phyloP scores from a whole-genome alignment of 495 filamentous ascomycete species.

The Trichocladium uniseriatum region DNA sequence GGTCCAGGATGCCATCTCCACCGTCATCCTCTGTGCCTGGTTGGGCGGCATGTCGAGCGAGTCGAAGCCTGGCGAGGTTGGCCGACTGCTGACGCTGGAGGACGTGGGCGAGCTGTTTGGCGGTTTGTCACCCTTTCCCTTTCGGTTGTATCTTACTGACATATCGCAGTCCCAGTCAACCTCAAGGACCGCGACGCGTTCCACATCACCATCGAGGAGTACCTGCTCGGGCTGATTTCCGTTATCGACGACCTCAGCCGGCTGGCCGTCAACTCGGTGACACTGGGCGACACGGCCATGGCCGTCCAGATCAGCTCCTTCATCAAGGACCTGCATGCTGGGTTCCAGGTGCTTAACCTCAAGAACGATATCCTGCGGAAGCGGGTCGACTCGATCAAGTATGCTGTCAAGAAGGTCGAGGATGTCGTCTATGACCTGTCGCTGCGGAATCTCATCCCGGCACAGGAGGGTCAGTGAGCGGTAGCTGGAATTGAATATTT shows the following conservation, averaged over 20 bases:
- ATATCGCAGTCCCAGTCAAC: constrained; percentile 92
- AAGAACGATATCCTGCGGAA: constrained; percentile 90
- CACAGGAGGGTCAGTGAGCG: constrained; percentile 17
- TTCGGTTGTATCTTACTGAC: too few species aligned
- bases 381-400: constrained; percentile 89
- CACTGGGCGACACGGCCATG: constrained; percentile 74
- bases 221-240: constrained; percentile 74
- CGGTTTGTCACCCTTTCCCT: constrained; percentile 46
- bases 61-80: constrained; percentile 33
- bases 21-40: constrained; percentile 67
- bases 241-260: constrained; percentile 87
- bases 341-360: constrained; percentile 91
- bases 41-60: constrained; percentile 51
- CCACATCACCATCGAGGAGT: constrained; percentile 94
- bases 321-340: constrained; percentile 89
- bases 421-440: constrained; percentile 95
- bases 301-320: constrained; percentile 82
- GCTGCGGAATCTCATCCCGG: constrained; percentile 71
- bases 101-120: constrained; percentile 69
- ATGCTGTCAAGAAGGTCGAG: constrained; percentile 94
- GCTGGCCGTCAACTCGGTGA: constrained; percentile 93
- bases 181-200: constrained; percentile 84
- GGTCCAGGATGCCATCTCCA: constrained; percentile 70
- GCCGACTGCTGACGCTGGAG: constrained; percentile 75
- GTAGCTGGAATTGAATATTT: too few species aligned